Evolutionary conservation across 2,329 filamentous ascomycete genomes (phyloP).

Genomic region (Fusarium albidum): DNA sequence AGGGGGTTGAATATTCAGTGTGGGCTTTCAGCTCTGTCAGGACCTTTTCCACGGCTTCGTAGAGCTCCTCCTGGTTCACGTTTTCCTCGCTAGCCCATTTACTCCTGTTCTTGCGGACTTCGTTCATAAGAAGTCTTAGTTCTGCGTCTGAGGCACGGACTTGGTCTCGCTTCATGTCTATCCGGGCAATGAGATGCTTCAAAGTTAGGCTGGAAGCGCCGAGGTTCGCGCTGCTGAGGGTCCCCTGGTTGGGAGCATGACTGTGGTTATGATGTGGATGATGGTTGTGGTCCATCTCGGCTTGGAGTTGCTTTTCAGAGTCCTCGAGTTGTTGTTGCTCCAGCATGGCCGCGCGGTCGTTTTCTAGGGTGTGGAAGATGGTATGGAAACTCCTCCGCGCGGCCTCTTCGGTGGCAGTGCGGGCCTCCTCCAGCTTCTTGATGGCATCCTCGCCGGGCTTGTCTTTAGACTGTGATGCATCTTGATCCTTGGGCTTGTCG

Average conservation of each 20-base stretch:
- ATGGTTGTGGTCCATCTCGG: constrained; percentile 82
- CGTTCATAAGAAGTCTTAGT: constrained; percentile 90
- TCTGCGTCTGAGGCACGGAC: constrained; percentile 94
- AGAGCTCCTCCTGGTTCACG: constrained; percentile 96
- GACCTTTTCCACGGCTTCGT: constrained; percentile 96
- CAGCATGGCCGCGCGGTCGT: constrained; percentile 94
- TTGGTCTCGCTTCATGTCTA: constrained; percentile 90
- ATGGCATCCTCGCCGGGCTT: constrained; percentile 87
- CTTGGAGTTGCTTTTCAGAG: constrained; percentile 93
- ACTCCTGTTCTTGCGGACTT: constrained; percentile 96
- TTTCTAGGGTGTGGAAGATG: constrained; percentile 93
- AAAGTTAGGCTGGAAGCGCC: constrained; percentile 95
- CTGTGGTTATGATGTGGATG: constrained; percentile 59
- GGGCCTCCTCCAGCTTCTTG: constrained; percentile 91
- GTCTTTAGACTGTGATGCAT: constrained; percentile 59
- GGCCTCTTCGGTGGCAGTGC: constrained; percentile 87
- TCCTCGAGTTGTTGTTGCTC: constrained; percentile 98
- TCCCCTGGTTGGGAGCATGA: constrained; percentile 76
- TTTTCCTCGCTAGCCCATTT: constrained; percentile 99
- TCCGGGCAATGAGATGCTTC: constrained; percentile 95
- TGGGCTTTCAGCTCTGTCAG: constrained; percentile 96
- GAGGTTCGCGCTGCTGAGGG: constrained; percentile 90
- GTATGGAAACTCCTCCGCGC: constrained; percentile 92
- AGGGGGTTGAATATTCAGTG: constrained; percentile 97
- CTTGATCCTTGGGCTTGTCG: constrained; percentile 61